Percentiles rank a stretch among this genome's conserved stretches.
phyloP scores from a whole-genome alignment of 345 rosid species.

The Mercurialis annua region DNA sequence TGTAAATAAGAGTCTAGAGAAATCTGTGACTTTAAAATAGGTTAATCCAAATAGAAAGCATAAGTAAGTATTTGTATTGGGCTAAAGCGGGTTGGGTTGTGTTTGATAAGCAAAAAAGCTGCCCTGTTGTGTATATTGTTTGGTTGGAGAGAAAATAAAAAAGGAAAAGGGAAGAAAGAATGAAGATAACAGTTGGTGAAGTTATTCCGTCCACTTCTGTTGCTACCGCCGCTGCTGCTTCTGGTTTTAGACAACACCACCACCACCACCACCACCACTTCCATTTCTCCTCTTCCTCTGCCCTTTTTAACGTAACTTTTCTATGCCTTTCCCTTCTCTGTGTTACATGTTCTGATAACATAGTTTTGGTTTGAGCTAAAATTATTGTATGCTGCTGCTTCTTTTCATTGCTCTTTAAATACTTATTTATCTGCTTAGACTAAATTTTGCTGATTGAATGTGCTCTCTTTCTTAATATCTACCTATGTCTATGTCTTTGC shows the following conservation, averaged over 20 bases:
- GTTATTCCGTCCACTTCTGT: constrained; percentile 36
- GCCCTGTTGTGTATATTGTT: no score
- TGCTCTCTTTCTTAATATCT: background rate
- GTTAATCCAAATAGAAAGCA: no score
- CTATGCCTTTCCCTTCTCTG: background rate
- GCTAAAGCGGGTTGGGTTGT: no score
- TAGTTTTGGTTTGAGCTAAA: background rate
- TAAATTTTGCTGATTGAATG: background rate
- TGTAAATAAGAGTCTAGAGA: no score
- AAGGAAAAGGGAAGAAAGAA: background rate
- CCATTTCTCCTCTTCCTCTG: constrained; percentile 33
- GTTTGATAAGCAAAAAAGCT: no score
- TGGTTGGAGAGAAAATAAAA: background rate
- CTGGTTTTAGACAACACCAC: constrained; percentile 14
- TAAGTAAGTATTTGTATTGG: no score
- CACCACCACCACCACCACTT: constrained; percentile 21
- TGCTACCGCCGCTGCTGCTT: constrained; percentile 25
- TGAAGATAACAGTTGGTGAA: constrained; percentile 35
- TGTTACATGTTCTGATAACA: background rate
- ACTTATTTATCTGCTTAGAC: background rate
- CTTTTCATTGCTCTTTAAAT: background rate
- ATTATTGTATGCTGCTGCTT: background rate
- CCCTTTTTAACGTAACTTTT: constrained; percentile 38
- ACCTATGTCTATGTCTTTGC: background rate
- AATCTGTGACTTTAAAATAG: no score